These are phyloP conservation scores for Metschnikowia chrysomelidarum DNA, from an alignment of 805 yeast species.

Conservation along the genomic window DNA sequence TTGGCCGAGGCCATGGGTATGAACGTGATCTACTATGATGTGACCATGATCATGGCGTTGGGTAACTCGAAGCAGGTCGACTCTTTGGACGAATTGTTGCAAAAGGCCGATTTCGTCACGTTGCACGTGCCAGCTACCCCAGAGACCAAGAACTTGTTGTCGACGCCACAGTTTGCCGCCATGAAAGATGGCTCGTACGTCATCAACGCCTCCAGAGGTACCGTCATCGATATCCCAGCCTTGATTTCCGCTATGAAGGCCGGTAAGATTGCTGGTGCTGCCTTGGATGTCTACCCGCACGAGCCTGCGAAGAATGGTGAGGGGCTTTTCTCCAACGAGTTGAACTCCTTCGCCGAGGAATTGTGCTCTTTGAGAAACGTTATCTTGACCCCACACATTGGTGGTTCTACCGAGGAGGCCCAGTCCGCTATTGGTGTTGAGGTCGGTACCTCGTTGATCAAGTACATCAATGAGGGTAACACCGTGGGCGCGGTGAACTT, in stretches of 20 bases:
- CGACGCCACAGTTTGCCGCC: conserved; percentile 87
- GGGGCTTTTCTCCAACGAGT: conserved; percentile 63
- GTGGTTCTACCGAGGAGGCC: conserved; percentile 99
- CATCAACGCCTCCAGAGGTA: conserved; percentile 96
- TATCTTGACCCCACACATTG: conserved; percentile 94
- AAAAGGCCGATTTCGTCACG: conserved; percentile 82
- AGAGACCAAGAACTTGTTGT: conserved; percentile 87
- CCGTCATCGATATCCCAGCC: conserved; percentile 95
- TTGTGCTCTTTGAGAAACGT: conserved; percentile 80
- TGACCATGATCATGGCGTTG: conserved; percentile 87
- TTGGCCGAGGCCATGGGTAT: conserved; percentile 97
- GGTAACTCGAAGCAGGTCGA: conserved; percentile 95
- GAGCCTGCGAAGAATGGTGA: conserved; percentile 98
- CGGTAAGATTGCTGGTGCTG: conserved; percentile 96
- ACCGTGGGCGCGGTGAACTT: conserved; percentile 95
- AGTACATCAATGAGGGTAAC: conserved; percentile 94
- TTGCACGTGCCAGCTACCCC: conserved; percentile 93
- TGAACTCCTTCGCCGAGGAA: conserved; percentile 84
- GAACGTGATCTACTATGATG: conserved; percentile 93
- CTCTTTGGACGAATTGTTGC: conserved; percentile 78
- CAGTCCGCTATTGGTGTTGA: conserved; percentile 97
- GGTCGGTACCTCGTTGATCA: conserved; percentile 81
- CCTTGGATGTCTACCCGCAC: conserved; percentile 92
- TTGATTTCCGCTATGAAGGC: conserved; percentile 86
- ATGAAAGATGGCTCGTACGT: conserved; percentile 96